A percentile compares a stretch with the other conserved stretches of the same genome.
These are phyloP conservation scores for Russula dissimulans DNA, from an alignment of 768 basidiomycete genomes.

Conservation along the genomic window DNA sequence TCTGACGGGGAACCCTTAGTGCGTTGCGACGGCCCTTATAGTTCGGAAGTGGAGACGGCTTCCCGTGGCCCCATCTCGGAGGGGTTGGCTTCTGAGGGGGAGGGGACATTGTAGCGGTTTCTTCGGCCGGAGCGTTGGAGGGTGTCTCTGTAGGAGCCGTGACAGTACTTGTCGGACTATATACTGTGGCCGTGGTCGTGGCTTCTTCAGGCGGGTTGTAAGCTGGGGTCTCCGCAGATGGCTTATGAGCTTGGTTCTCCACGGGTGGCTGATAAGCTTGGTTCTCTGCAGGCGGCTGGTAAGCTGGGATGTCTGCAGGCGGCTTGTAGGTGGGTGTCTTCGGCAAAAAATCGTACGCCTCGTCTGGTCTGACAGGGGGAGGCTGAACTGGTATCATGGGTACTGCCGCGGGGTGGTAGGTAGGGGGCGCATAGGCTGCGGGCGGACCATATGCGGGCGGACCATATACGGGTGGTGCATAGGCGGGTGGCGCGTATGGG, in stretches of 20 bases:
- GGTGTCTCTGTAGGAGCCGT: neutral
- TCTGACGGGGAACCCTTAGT: conserved; percentile 6
- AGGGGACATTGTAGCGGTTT: neutral
- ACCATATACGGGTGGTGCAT: neutral
- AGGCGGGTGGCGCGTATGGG: neutral
- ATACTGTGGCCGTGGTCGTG: neutral
- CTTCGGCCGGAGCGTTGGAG: neutral
- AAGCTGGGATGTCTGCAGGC: neutral
- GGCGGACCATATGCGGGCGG: neutral
- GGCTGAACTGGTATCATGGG: neutral
- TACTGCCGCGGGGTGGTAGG: neutral
- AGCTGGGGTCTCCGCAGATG: neutral
- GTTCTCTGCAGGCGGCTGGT: neutral
- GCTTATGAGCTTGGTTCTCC: neutral
- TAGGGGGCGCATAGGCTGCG: neutral
- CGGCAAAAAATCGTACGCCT: neutral
- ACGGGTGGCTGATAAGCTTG: neutral
- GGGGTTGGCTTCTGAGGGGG: neutral
- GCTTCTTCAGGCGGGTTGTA: neutral
- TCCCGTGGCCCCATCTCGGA: conserved; percentile 10
- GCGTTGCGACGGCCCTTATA: conserved; percentile 2
- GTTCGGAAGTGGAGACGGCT: conserved; percentile 10
- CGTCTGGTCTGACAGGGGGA: neutral
- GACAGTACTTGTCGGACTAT: neutral
- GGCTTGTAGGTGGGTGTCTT: neutral